Percentiles rank a stretch among this genome's conserved stretches.
Evolutionary conservation across 2,329 filamentous ascomycete species (phyloP).

Genomic region (Pestalotiopsis sp.): DNA sequence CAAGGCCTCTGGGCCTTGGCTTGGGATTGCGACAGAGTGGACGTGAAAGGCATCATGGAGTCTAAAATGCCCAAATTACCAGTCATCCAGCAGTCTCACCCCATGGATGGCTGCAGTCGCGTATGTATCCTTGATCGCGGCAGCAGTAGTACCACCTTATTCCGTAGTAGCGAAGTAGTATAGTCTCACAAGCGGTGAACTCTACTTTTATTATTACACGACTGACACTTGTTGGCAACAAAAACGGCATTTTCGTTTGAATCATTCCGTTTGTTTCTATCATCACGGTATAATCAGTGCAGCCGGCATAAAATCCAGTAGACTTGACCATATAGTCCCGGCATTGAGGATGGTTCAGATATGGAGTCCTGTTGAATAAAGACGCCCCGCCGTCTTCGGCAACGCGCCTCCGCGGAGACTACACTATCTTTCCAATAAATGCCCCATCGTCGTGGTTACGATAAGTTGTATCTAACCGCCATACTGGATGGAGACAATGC

Average conservation of each 20-base stretch:
- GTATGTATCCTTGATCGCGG: background rate
- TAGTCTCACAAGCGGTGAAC: background rate
- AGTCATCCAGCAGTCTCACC: background rate
- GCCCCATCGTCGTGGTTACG: background rate
- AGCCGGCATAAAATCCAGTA: background rate
- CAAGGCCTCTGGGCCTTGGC: background rate
- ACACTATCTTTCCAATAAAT: background rate
- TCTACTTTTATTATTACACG: background rate
- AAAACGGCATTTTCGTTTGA: background rate
- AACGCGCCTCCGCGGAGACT: background rate
- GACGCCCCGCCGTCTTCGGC: background rate
- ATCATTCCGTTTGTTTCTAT: background rate
- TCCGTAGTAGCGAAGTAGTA: background rate
- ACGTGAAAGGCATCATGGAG: conserved; percentile 7
- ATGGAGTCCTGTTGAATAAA: background rate
- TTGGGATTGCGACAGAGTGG: conserved; percentile 4
- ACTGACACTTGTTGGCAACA: no score
- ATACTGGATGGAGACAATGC: background rate
- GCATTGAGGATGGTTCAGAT: background rate
- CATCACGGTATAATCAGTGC: background rate
- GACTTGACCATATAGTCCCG: background rate
- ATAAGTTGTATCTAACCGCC: background rate
- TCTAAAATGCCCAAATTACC: background rate
- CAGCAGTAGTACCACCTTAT: background rate
- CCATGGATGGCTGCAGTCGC: background rate